Percentiles rank a stretch among this genome's conserved stretches.
Evolutionary conservation across 805 yeast species (phyloP).

Genomic region (Candida fluviatilis): DNA sequence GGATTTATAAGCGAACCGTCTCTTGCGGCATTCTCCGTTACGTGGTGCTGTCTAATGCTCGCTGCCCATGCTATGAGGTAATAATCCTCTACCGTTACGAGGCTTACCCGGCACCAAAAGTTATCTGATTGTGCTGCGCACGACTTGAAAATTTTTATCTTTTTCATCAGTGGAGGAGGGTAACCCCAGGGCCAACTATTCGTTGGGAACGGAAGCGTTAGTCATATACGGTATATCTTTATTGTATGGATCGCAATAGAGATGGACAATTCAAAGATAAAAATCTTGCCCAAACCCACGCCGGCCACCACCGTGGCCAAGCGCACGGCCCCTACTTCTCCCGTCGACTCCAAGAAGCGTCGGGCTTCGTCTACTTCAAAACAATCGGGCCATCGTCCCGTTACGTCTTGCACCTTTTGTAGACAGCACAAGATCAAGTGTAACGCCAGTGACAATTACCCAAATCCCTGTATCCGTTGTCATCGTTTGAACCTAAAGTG

Average conservation of each 20-base stretch:
- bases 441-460: constrained; percentile 81
- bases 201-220: too few species aligned
- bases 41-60: too few species aligned
- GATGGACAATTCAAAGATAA: constrained; percentile 38
- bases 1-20: too few species aligned
- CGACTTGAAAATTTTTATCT: constrained; percentile 21
- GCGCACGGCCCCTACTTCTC: not conserved
- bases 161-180: constrained; percentile 18
- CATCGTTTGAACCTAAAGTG: constrained; percentile 74
- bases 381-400: constrained; percentile 66
- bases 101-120: not conserved
- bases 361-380: constrained; percentile 13
- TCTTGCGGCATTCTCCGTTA: too few species aligned
- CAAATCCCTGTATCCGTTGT: constrained; percentile 80
- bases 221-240: too few species aligned
- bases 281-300: constrained; percentile 40
- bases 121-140: constrained; percentile 1
- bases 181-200: not conserved
- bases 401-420: constrained; percentile 90
- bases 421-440: constrained; percentile 93
- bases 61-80: too few species aligned
- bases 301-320: constrained; percentile 11
- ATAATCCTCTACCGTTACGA: not conserved
- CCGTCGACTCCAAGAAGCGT: constrained; percentile 6
- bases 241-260: too few species aligned